These are phyloP conservation scores for Trichoderma simmonsii DNA, from an alignment of 2,329 filamentous ascomycete genomes.

Conservation along the genomic window DNA sequence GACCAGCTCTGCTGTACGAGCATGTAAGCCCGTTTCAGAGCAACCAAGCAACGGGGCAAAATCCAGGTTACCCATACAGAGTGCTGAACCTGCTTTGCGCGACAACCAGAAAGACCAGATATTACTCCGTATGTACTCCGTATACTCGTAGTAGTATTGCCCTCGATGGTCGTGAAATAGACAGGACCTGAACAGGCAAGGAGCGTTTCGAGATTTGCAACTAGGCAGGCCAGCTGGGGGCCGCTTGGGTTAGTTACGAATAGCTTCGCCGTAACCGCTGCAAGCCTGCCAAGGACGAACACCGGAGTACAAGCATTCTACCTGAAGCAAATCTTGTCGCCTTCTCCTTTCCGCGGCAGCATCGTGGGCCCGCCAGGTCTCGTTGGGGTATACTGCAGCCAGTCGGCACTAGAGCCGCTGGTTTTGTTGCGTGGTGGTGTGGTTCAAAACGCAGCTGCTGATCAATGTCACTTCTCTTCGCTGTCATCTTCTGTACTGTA, in stretches of 20 bases:
- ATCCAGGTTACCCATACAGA: not conserved
- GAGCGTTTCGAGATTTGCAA: constrained; percentile 4
- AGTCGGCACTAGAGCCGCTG: not conserved
- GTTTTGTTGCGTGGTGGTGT: not conserved
- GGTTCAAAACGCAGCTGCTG: not conserved
- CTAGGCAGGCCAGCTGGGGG: constrained; percentile 3
- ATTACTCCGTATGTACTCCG: not conserved
- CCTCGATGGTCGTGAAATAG: not conserved
- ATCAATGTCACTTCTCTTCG: not conserved
- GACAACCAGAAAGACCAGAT: not conserved
- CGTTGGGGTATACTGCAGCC: constrained; percentile 1
- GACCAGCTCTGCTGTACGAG: not conserved
- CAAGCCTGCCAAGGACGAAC: not conserved
- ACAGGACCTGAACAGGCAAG: not conserved
- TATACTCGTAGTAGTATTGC: not conserved
- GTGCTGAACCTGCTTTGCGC: not conserved
- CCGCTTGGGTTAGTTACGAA: not conserved
- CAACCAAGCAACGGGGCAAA: not conserved
- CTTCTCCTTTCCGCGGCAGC: not conserved
- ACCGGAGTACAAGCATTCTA: not conserved
- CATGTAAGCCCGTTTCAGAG: not conserved
- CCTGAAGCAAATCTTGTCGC: not conserved
- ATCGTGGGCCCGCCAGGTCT: constrained; percentile 1
- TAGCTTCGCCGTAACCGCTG: not conserved
- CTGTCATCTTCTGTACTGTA: not conserved